Evolutionary conservation across 768 basidiomycete genomes (phyloP).

Genomic region (Termitomyces heimii): DNA sequence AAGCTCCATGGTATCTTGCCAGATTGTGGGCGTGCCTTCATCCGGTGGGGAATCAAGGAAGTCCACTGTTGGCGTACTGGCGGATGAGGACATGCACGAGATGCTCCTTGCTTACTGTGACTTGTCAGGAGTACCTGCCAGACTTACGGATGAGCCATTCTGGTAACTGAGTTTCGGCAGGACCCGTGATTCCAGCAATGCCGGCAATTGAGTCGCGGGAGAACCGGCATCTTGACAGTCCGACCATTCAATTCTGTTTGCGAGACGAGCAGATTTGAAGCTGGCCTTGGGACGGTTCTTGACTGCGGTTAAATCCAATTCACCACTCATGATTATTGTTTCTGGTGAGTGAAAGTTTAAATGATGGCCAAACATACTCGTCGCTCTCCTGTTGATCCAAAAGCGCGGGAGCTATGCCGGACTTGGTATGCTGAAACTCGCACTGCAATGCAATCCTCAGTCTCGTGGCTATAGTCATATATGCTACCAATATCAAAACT

Average conservation of each 20-base stretch:
- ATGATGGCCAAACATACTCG: not conserved
- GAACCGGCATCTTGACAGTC: not conserved
- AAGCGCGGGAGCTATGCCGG: not conserved
- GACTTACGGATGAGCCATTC: not conserved
- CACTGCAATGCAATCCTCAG: not conserved
- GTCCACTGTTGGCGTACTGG: constrained; percentile 1
- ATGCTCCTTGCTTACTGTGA: not conserved
- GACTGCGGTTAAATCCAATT: not conserved
- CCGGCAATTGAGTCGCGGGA: not conserved
- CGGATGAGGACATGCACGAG: not conserved
- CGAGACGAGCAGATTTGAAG: not conserved
- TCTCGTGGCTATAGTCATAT: not conserved
- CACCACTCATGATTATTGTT: not conserved
- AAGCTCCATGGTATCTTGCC: constrained; percentile 19
- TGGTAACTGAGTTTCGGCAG: not conserved
- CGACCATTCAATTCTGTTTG: not conserved
- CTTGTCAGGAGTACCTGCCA: not conserved
- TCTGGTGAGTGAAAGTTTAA: not conserved
- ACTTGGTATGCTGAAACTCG: not conserved
- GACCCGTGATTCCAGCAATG: not conserved
- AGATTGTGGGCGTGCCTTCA: not conserved
- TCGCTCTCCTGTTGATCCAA: not conserved
- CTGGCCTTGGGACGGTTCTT: not conserved
- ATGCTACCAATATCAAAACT: not conserved
- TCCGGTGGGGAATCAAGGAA: not conserved